Evolutionary conservation across 2,329 filamentous ascomycete species (phyloP), one percentile per base, ranked within the genome.

Genomic region (Colletotrichum phormii): DNA sequence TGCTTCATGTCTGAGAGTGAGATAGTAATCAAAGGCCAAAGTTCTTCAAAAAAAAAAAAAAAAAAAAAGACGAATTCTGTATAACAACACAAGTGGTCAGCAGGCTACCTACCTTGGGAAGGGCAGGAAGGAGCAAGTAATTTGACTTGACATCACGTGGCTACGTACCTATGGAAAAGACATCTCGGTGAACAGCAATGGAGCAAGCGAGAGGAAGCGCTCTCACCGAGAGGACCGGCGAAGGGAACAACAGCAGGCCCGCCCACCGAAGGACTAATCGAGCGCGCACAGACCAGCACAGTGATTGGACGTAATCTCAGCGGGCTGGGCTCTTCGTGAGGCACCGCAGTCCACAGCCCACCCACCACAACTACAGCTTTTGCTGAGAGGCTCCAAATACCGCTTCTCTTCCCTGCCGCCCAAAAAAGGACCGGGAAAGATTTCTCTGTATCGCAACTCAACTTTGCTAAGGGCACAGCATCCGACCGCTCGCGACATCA

Each of bases 321-420:
- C 67, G 71, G 71, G 71, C 71, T 67, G 62, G 71, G 66, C 55
- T 64, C 55, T 64, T 62, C 68, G 71, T 71, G 66, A 72, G 71
- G 68, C 71, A 72, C 62, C 62, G 51, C 68, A 26, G 57, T 67
- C 62, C 71, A 67, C 68, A 62, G 63, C 67, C 70, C 67, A 72
- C 70, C 66, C 70, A 71, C 71, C 62, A 73, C 37, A 54, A 67
- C 67, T 73, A 72, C 51, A 71, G 71, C 67, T 72, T 66, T 72
- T 66, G 67, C 68, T 73, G 66, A 71, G 66, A 64, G 71, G 61
- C 71, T 69, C 54, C 60, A 67, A 58, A 71, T 70, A 69, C 68
- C 58, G 49, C 55, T 42, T 59, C 66, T 54, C 60, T 57, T 37
- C 42, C 67, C 49, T 29, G 66, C 66, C 37, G 53, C 33, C 55